Evolutionary conservation across 805 yeast species (phyloP), one percentile per base, ranked within the genome.

Genomic region (Metschnikowia orientalis): DNA sequence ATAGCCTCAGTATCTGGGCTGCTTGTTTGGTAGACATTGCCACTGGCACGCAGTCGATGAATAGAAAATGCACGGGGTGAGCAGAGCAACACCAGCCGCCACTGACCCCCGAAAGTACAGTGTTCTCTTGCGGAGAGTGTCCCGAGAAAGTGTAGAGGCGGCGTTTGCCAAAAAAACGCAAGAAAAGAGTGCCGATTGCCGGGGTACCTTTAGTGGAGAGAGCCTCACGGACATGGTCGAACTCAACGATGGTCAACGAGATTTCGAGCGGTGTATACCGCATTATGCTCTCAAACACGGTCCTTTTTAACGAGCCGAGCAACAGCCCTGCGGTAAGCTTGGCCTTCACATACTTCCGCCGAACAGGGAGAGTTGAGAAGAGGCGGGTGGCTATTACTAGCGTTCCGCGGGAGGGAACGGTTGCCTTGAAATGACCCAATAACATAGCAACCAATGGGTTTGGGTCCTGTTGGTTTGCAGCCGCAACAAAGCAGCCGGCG

Each of bases 331-430:
- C 45, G 1, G 63, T 46, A 8, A 26, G 31, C 1, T 38, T 18
- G 3, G 44, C 39, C 4, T 42, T 18, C 1, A 61, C 18, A 5
- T 55, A 56, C 1, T 34, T 38, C 19, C 57, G 50, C 14, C 82
- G 50, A 4, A 75, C 77, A 0, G 75, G 75, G 1, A 66, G 21
- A 15, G 54, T 60, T 2, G 53, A 53, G 47, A 74, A 77, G 8
- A 75, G 30, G 30, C 67, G 64, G 5, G 54, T 40, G 3, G 63
- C 57, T 3, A 44, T 38, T 3, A 72, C 54, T 0, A 50, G 30
- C 0, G 79, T 69, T 0, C 79, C 79, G 22, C 9, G 18, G 7
- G 15, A 8, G 10, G 38, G 34, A 7, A 14, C 17, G 6, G 11
- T 13, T n/a, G 29, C 12, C 24, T 26, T 14, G 17, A 29, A 34